Conservation (phyloP, 495 filamentous ascomycete species). For the Hypoxylon crocopeplum region DNA sequence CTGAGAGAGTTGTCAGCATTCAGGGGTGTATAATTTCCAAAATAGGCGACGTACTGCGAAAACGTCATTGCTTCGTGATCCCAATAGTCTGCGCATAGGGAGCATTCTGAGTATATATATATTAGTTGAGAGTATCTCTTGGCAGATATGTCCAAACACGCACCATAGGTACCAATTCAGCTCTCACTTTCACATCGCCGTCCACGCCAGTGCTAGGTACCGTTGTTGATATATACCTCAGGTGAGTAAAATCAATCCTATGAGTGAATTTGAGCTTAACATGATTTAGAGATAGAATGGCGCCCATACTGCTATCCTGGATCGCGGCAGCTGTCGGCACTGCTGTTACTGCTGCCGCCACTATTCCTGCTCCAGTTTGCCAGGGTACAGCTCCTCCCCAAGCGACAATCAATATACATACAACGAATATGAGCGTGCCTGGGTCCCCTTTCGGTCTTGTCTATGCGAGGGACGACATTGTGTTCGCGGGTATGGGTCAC, state of each 20-base stretch:
- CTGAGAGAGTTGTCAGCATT: too few relatives aligned
- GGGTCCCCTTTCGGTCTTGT: slow-evolving; percentile 29
- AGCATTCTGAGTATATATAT: background rate
- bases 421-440: slow-evolving; percentile 9
- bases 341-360: background rate
- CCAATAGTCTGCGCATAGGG: background rate
- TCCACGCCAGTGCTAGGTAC: too few relatives aligned
- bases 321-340: background rate
- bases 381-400: slow-evolving; percentile 1
- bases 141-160: background rate
- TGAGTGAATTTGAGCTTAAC: background rate
- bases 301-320: background rate
- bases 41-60: background rate
- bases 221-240: background rate
- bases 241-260: background rate
- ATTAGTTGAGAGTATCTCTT: background rate
- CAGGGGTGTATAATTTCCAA: background rate
- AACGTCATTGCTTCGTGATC: background rate
- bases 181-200: too few relatives aligned
- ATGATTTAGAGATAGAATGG: background rate
- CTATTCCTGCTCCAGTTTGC: slow-evolving; percentile 2
- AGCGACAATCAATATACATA: slow-evolving; percentile 7
- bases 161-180: too few relatives aligned
- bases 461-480: slow-evolving; percentile 22
- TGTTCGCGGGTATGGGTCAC: slow-evolving; percentile 28